phyloP scores from a whole-genome alignment of 2,329 filamentous ascomycete genomes.

The Neofusicoccum sp. region DNA sequence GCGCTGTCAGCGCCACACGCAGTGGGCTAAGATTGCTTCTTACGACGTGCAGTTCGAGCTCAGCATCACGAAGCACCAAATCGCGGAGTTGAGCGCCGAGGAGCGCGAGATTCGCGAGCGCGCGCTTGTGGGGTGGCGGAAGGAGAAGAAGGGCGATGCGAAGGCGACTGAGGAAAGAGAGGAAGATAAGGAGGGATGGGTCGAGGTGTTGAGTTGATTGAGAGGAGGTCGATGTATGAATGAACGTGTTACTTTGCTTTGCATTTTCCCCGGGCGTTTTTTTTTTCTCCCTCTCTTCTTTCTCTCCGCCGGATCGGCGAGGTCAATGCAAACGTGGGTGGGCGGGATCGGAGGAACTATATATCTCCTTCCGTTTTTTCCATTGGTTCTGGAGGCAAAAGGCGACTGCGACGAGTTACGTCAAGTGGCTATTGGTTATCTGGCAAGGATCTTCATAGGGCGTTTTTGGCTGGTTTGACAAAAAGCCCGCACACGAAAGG shows the following conservation, averaged over 20 bases:
- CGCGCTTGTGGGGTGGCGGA: slow-evolving; percentile 39
- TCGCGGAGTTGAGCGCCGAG: slow-evolving; percentile 46
- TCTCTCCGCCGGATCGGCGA: background rate
- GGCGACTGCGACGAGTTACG: too few relatives aligned
- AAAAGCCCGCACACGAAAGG: too few relatives aligned
- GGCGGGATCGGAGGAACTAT: too few relatives aligned
- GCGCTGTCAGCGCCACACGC: slow-evolving; percentile 47
- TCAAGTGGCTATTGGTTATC: too few relatives aligned
- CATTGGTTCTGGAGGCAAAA: too few relatives aligned
- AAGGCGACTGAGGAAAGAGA: background rate
- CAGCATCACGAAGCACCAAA: slow-evolving; percentile 44
- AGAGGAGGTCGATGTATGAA: too few relatives aligned
- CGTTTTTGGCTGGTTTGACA: too few relatives aligned
- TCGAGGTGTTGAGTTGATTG: slow-evolving; percentile 12
- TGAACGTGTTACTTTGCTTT: background rate
- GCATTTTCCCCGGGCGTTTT: background rate
- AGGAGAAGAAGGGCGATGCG: slow-evolving; percentile 23
- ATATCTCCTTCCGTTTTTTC: too few relatives aligned
- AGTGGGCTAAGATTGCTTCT: slow-evolving; percentile 50
- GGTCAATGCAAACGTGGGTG: background rate
- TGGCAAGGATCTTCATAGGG: too few relatives aligned
- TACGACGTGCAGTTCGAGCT: slow-evolving; percentile 50
- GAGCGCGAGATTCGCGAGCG: slow-evolving; percentile 46
- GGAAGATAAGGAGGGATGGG: slow-evolving; percentile 10
- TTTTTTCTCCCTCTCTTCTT: background rate